These are phyloP conservation scores for Candida pseudoviswanathii DNA, from an alignment of 1,139 yeast species.

Conservation along the genomic window DNA sequence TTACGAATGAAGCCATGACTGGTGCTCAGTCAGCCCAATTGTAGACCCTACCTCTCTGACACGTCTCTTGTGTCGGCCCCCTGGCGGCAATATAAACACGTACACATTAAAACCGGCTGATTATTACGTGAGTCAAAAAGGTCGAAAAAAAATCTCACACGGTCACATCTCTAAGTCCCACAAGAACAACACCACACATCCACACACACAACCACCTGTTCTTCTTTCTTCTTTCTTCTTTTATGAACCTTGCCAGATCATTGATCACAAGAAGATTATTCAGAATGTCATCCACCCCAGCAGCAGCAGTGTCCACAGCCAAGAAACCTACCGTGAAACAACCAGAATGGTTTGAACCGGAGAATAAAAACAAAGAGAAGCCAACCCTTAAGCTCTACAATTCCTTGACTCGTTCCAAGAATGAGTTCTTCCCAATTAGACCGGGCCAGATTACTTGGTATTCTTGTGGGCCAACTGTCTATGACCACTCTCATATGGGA, in stretches of 20 bases:
- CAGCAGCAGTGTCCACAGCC: slow-evolving; percentile 14
- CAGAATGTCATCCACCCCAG: slow-evolving; percentile 24
- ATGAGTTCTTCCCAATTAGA: slow-evolving; percentile 66
- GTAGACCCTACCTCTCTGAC: background rate
- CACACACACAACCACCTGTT: background rate
- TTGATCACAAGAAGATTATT: slow-evolving; percentile 11
- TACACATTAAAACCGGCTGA: too few species aligned
- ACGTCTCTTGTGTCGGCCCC: too few species aligned
- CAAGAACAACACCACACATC: slow-evolving; percentile 1
- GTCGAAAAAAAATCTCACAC: background rate
- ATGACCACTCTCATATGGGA: slow-evolving; percentile 98
- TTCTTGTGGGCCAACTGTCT: slow-evolving; percentile 99
- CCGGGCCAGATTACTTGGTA: slow-evolving; percentile 84
- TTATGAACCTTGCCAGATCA: slow-evolving; percentile 10
- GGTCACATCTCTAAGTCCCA: background rate
- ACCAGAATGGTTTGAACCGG: slow-evolving; percentile 44
- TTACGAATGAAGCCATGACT: too few species aligned
- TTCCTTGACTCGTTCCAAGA: slow-evolving; percentile 81
- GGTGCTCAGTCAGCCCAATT: too few species aligned
- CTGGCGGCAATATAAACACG: too few species aligned
- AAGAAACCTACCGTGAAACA: slow-evolving; percentile 35
- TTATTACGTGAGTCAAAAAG: background rate
- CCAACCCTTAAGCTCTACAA: slow-evolving; percentile 55
- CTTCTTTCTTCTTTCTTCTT: slow-evolving; percentile 1
- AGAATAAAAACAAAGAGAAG: slow-evolving; percentile 14